Conservation (phyloP, 768 basidiomycete species). For the Jaapia argillacea region DNA sequence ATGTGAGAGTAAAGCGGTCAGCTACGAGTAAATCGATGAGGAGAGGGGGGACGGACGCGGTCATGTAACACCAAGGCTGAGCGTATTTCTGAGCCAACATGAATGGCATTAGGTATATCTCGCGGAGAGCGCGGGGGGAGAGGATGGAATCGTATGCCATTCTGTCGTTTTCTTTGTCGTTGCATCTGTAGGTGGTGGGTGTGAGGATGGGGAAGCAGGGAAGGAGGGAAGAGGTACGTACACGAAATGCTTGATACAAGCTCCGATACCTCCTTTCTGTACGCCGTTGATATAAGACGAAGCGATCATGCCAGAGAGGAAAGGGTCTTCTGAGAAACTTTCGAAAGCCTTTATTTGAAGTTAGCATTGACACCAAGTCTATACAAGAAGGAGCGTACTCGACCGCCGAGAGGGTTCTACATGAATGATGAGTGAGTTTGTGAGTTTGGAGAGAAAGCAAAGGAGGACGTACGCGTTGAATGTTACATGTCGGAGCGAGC, state of each 20-base stretch:
- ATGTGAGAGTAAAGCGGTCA: background rate
- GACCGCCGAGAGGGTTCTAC: conserved; percentile 65
- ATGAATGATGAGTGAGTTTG: background rate
- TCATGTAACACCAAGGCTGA: conserved; percentile 51
- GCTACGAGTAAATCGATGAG: background rate
- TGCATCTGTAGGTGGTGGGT: conserved; percentile 44
- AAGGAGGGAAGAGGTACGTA: conserved; percentile 17
- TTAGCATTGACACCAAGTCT: conserved; percentile 6
- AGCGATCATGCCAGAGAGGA: conserved; percentile 60
- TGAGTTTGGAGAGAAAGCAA: background rate
- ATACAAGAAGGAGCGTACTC: conserved; percentile 27
- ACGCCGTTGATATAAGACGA: conserved; percentile 70
- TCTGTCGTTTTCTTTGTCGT: conserved; percentile 77
- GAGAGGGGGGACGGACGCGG: conserved; percentile 32
- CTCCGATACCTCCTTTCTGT: conserved; percentile 66
- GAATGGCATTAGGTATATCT: conserved; percentile 54
- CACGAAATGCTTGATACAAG: conserved; percentile 79
- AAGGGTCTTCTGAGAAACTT: conserved; percentile 72
- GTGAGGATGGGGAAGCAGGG: conserved; percentile 1
- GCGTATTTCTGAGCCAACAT: conserved; percentile 43
- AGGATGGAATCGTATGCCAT: conserved; percentile 47
- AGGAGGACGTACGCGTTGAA: conserved; percentile 48
- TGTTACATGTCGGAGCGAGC: conserved; percentile 78
- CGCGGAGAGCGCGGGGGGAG: conserved; percentile 41
- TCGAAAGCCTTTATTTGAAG: conserved; percentile 55